phyloP scores from a whole-genome alignment of 164 flowering plant genomes.

The Platanus orientalis region DNA sequence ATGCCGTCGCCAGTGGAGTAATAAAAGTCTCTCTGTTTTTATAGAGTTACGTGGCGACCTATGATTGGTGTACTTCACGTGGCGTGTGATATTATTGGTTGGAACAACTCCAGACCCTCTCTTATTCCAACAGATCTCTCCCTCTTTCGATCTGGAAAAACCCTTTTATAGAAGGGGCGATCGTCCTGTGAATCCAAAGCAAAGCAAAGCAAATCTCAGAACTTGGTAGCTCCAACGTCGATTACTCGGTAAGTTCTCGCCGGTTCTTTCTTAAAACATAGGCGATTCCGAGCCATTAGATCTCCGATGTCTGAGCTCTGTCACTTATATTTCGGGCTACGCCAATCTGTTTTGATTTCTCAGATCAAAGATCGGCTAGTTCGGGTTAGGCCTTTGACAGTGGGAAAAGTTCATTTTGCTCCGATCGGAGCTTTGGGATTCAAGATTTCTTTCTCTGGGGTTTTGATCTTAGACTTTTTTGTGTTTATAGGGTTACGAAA shows the following conservation, averaged over 20 bases:
- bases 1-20: too few relatives aligned
- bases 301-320: background rate
- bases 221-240: background rate
- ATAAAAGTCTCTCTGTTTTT: too few relatives aligned
- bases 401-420: background rate
- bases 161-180: too few relatives aligned
- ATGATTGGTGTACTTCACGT: conserved; percentile 38
- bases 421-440: too few relatives aligned
- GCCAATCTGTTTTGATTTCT: background rate
- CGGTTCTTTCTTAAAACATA: background rate
- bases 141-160: too few relatives aligned
- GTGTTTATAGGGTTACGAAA: conserved; percentile 12
- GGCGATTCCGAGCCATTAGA: background rate
- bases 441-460: too few relatives aligned
- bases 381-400: conserved; percentile 3
- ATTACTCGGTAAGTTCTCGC: background rate
- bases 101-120: conserved; percentile 27
- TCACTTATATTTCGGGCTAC: too few relatives aligned
- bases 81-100: conserved; percentile 42
- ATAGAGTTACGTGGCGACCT: conserved; percentile 33
- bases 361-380: too few relatives aligned
- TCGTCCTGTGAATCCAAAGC: too few relatives aligned
- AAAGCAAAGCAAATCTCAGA: too few relatives aligned
- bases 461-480: background rate
- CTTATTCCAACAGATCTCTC: too few relatives aligned